A percentile compares a stretch with the other conserved stretches of the same genome.
Conservation (phyloP, 1,284 basidiomycete genomes). For the Phaffia rhodozyma region DNA sequence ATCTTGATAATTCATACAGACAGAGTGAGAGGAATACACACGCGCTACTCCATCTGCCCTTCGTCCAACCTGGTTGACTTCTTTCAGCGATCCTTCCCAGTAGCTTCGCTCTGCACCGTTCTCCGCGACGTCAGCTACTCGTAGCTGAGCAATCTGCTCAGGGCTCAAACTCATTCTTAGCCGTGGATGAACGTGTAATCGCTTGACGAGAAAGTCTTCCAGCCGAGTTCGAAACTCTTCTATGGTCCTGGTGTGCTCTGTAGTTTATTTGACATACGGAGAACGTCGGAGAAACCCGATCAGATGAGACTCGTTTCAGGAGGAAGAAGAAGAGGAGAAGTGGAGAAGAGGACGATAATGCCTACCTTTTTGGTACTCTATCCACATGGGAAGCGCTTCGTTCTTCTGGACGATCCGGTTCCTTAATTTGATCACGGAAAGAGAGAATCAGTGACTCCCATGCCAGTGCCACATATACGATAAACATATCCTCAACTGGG, state of each 20-base stretch:
- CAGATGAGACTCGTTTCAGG: too few species aligned
- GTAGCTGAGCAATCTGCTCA: neutral
- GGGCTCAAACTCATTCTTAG: neutral
- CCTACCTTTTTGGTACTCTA: neutral
- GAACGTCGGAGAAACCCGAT: too few species aligned
- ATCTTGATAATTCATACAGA: too few species aligned
- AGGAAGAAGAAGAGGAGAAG: too few species aligned
- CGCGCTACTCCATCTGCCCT: conserved; percentile 11
- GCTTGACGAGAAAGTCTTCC: neutral
- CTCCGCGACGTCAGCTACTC: conserved; percentile 2
- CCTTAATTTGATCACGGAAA: neutral
- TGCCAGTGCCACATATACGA: too few species aligned
- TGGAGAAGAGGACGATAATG: too few species aligned
- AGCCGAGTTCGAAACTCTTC: neutral
- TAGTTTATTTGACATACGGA: neutral
- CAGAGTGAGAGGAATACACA: too few species aligned
- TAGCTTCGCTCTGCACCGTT: conserved; percentile 1
- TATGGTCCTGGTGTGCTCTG: conserved; percentile 3
- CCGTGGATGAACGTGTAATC: neutral
- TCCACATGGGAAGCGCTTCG: conserved; percentile 14
- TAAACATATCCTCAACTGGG: too few species aligned
- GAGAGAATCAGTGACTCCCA: neutral
- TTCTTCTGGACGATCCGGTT: conserved; percentile 7
- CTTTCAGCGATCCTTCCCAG: conserved; percentile 9
- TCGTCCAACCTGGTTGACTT: conserved; percentile 2